These are phyloP conservation scores for Lactifluus piperatus DNA, from an alignment of 768 basidiomycete genomes.

Conservation along the genomic window DNA sequence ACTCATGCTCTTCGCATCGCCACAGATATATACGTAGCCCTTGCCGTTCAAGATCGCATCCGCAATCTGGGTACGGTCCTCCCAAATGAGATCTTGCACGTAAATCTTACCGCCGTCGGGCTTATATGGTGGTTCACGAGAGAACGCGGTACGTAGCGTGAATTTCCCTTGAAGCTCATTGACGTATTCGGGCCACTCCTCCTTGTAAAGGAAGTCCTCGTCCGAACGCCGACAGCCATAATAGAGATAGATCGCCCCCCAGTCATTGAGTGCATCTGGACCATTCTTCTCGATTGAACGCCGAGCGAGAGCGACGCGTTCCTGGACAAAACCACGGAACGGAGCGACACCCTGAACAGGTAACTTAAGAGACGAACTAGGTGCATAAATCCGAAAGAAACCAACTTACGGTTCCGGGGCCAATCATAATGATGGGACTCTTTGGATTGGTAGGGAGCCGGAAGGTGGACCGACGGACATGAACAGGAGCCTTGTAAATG, in stretches of 20 bases:
- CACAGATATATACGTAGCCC: slow-evolving; percentile 96
- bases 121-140: slow-evolving; percentile 77
- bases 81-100: slow-evolving; percentile 95
- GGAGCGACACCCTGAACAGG: slow-evolving; percentile 84
- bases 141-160: slow-evolving; percentile 82
- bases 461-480: slow-evolving; percentile 95
- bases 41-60: slow-evolving; percentile 89
- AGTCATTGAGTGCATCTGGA: slow-evolving; percentile 84
- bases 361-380: slow-evolving; percentile 8
- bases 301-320: slow-evolving; percentile 91
- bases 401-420: slow-evolving; percentile 86
- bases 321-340: slow-evolving; percentile 98
- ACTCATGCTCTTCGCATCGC: slow-evolving; percentile 94
- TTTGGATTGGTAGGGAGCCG: slow-evolving; percentile 95
- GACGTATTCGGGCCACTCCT: slow-evolving; percentile 88
- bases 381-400: background rate
- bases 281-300: slow-evolving; percentile 95
- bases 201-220: slow-evolving; percentile 90
- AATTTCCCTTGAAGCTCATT: slow-evolving; percentile 90
- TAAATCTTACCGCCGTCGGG: slow-evolving; percentile 94
- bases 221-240: slow-evolving; percentile 88
- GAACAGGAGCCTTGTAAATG: slow-evolving; percentile 81
- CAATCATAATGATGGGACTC: slow-evolving; percentile 98
- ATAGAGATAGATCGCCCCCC: slow-evolving; percentile 92
- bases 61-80: slow-evolving; percentile 73